Evolutionary conservation across 306 rosid genomes (phyloP).

Genomic region (Canavalia gladiata): DNA sequence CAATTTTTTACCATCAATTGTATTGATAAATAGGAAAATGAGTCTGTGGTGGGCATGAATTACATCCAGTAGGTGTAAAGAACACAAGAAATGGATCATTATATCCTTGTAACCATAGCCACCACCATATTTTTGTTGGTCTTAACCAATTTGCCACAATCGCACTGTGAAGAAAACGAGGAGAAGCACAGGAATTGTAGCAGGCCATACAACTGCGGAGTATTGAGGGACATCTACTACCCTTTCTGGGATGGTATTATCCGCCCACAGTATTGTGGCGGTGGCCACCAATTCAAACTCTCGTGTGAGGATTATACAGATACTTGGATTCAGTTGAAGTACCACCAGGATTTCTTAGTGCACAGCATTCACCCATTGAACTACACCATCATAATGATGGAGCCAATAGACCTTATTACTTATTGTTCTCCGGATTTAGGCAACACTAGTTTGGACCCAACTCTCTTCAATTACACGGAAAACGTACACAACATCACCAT

Average conservation of each 20-base stretch:
- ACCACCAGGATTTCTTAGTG: not conserved
- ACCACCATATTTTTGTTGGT: not conserved
- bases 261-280: conserved; percentile 23
- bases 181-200: no score
- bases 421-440: not conserved
- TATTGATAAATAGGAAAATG: no score
- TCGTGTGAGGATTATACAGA: fast-evolving
- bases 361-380: fast-evolving
- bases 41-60: no score
- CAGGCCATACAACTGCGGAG: conserved; percentile 46
- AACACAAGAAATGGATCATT: no score
- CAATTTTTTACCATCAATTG: no score
- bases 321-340: not conserved
- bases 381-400: conserved; percentile 43
- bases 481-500: conserved; percentile 30
- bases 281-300: conserved; percentile 7
- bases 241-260: conserved; percentile 55
- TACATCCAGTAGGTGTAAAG: no score
- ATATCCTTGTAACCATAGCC: no score
- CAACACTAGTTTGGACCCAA: not conserved
- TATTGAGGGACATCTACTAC: not conserved
- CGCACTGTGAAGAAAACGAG: not conserved
- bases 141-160: not conserved
- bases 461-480: not conserved
- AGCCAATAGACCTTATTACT: not conserved